A percentile compares a stretch with the other conserved stretches of the same genome.
Conservation (phyloP, 768 basidiomycete species). For the Asterophora parasitica region DNA sequence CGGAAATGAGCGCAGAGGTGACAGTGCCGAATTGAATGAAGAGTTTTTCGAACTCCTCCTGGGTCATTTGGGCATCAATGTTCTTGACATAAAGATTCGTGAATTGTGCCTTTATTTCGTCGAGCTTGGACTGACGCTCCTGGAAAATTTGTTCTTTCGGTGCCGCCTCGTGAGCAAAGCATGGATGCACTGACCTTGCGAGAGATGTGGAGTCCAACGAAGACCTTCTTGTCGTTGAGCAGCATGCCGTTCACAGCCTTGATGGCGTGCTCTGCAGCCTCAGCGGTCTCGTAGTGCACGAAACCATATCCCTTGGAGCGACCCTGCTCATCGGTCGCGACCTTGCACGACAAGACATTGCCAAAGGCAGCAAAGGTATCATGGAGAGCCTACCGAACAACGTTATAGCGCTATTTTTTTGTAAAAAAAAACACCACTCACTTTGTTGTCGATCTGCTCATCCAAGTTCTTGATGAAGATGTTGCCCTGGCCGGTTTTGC, state of each 20-base stretch:
- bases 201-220: conserved; percentile 94
- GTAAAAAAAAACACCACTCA: conserved; percentile 19
- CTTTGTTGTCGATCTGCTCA: conserved; percentile 97
- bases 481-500: conserved; percentile 99
- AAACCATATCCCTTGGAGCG: conserved; percentile 97
- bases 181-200: conserved; percentile 62
- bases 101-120: conserved; percentile 95
- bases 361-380: conserved; percentile 99
- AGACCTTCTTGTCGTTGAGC: conserved; percentile 99
- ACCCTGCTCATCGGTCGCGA: conserved; percentile 93
- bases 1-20: conserved; percentile 81
- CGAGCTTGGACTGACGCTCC: conserved; percentile 97
- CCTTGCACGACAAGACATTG: conserved; percentile 98
- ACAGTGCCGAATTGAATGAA: conserved; percentile 76
- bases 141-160: conserved; percentile 23
- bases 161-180: neutral
- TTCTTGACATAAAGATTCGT: conserved; percentile 99
- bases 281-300: conserved; percentile 97
- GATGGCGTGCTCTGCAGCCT: conserved; percentile 94
- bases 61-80: conserved; percentile 74
- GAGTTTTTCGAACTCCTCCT: conserved; percentile 81
- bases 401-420: neutral
- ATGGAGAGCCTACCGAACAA: conserved; percentile 76
- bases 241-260: conserved; percentile 99
- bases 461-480: conserved; percentile 99